Conservation (phyloP, 2,329 filamentous ascomycete genomes). For the Fusarium oxysporum region DNA sequence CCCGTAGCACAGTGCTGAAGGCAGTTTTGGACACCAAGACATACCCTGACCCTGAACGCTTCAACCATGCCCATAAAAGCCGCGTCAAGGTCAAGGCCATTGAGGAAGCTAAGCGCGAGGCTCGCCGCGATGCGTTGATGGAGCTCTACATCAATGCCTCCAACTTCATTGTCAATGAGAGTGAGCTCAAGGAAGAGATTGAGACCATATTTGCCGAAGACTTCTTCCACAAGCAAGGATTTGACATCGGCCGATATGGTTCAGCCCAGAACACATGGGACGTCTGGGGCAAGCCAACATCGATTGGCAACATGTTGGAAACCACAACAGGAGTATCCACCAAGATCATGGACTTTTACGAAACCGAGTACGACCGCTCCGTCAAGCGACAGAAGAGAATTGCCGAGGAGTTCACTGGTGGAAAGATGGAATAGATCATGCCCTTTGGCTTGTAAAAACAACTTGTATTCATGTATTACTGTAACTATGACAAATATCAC, state of each 20-base stretch:
- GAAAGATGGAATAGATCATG: conserved; percentile 60
- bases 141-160: conserved; percentile 90
- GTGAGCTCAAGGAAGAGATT: conserved; percentile 78
- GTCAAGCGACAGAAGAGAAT: conserved; percentile 65
- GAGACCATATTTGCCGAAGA: conserved; percentile 80
- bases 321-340: conserved; percentile 49
- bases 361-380: conserved; percentile 58
- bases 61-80: conserved; percentile 62
- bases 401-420: conserved; percentile 69
- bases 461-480: conserved; percentile 43
- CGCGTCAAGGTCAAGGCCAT: conserved; percentile 58
- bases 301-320: conserved; percentile 59
- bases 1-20: conserved; percentile 72
- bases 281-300: conserved; percentile 57
- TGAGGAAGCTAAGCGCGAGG: conserved; percentile 62
- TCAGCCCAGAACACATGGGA: conserved; percentile 66
- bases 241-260: conserved; percentile 47
- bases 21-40: conserved; percentile 62
- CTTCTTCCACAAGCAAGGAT: conserved; percentile 58
- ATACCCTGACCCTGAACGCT: conserved; percentile 71
- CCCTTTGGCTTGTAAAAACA: conserved; percentile 43
- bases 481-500: conserved; percentile 31
- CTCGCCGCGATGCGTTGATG: conserved; percentile 78
- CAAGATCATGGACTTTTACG: conserved; percentile 52
- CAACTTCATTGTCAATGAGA: conserved; percentile 85